Evolutionary conservation across 1,139 yeast genomes (phyloP), one percentile per base, ranked within the genome.

Genomic region (Taiozyma onychis): DNA sequence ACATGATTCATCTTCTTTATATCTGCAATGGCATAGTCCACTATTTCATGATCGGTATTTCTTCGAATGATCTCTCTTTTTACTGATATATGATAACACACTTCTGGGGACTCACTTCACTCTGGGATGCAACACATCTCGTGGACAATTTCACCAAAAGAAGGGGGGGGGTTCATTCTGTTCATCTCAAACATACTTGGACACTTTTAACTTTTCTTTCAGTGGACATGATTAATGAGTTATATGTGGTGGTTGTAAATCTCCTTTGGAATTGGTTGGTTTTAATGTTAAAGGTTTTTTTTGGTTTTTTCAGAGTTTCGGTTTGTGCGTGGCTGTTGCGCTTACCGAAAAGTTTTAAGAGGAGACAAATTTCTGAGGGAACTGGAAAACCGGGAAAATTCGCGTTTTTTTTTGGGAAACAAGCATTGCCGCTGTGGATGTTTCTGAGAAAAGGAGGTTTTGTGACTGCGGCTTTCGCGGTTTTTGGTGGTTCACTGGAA

Each of bases 141-240:
- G 16, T 32, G 35, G 18, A 32, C 35, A 3, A 3, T 32, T 11
- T 6, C 4, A n/a, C 16, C 18, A 13, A 30, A 30, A 30, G 8
- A 6, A 28, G 6, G 13, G 6, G 18, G 5, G 35, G 35, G 35
- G 18, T 14, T 32, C n/a, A 10, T 8, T n/a, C 18, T 37, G 13
- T 8, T 18, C 21, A 37, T 18, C 3, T 14, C 14, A 39, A 39
- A 61, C 64, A 54, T 61, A 61, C 65, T 59, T 61, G 65, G 54
- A 61, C 65, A 57, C 63, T 59, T 55, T 58, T 61, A 53, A 58
- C 61, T 56, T 58, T 51, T 50, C 45, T 55, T 55, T 53, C 60
- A 54, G 62, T 55, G 57, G 64, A 58, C 65, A 61, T 60, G 55
- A 48, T 57, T 57, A 22, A 39, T 39, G 42, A 39, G 42, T 39